These are phyloP conservation scores for Malassezia dermatis DNA, from an alignment of 1,284 basidiomycete genomes.

Conservation along the genomic window DNA sequence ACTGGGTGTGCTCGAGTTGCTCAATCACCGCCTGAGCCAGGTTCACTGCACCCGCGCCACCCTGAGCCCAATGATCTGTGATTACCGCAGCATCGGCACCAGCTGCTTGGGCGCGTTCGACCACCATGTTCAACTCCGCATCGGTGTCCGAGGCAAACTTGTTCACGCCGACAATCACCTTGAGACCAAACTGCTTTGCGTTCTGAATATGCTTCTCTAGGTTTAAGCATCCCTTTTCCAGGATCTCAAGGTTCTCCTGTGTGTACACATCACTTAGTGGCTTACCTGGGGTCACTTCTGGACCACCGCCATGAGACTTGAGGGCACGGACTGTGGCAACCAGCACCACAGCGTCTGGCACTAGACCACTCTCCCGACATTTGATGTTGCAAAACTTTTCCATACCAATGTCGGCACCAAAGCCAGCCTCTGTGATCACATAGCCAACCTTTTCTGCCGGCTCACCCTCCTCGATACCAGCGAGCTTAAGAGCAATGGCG, in stretches of 20 bases:
- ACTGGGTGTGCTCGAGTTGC: slow-evolving; percentile 27
- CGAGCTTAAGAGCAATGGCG: slow-evolving; percentile 88
- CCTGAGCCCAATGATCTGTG: slow-evolving; percentile 66
- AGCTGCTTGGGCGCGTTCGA: slow-evolving; percentile 65
- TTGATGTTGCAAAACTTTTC: slow-evolving; percentile 98
- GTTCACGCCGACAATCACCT: slow-evolving; percentile 93
- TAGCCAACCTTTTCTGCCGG: slow-evolving; percentile 70
- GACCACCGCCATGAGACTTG: slow-evolving; percentile 98
- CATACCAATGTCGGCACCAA: slow-evolving; percentile 88
- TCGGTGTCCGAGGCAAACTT: slow-evolving; percentile 81
- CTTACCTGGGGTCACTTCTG: slow-evolving; percentile 92
- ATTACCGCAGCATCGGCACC: slow-evolving; percentile 93
- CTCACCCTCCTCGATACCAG: slow-evolving; percentile 88
- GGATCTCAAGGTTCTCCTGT: slow-evolving; percentile 79
- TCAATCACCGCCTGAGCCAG: slow-evolving; percentile 40
- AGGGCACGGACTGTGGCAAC: slow-evolving; percentile 94
- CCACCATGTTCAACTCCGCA: slow-evolving; percentile 78
- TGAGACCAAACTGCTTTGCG: slow-evolving; percentile 87
- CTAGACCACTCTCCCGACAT: slow-evolving; percentile 83
- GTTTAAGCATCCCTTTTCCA: slow-evolving; percentile 87
- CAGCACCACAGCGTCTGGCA: slow-evolving; percentile 84
- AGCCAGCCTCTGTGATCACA: slow-evolving; percentile 95
- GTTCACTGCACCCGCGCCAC: slow-evolving; percentile 39
- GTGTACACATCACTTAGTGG: slow-evolving; percentile 85
- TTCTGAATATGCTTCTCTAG: slow-evolving; percentile 88